Conservation (phyloP, 495 filamentous ascomycete genomes). For the Aspergillus steynii region DNA sequence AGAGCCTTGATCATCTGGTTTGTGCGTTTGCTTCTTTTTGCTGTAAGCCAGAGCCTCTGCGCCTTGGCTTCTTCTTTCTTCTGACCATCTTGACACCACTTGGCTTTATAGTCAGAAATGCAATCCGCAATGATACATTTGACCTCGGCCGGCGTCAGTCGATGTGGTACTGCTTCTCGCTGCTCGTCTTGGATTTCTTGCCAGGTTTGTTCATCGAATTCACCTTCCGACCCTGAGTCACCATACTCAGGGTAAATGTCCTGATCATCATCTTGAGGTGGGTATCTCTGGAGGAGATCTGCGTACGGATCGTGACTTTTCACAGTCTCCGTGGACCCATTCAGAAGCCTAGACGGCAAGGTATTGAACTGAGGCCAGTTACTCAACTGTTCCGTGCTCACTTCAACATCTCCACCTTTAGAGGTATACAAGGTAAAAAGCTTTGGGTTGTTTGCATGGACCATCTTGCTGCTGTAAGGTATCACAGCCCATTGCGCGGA, state of each 20-base stretch:
- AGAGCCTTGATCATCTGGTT: conserved; percentile 29
- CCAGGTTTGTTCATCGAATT: conserved; percentile 59
- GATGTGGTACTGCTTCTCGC: conserved; percentile 18
- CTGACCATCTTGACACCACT: conserved; percentile 58
- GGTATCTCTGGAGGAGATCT: conserved; percentile 48
- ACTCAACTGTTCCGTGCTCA: conserved; percentile 23
- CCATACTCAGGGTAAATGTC: conserved; percentile 62
- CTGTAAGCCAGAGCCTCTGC: conserved; percentile 60
- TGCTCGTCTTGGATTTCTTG: conserved; percentile 62
- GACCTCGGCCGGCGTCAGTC: conserved; percentile 49
- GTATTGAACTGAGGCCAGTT: conserved; percentile 24
- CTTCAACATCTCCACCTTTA: conserved; percentile 22
- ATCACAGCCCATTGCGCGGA: conserved; percentile 21
- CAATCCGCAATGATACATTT: conserved; percentile 51
- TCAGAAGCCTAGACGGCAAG: neutral
- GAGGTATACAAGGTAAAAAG: conserved; percentile 30
- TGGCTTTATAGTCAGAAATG: conserved; percentile 50
- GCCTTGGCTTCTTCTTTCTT: conserved; percentile 56
- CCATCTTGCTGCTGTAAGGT: conserved; percentile 21
- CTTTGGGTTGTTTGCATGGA: conserved; percentile 12
- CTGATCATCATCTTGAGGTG: conserved; percentile 39
- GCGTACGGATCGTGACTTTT: conserved; percentile 14
- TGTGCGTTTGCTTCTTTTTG: conserved; percentile 32
- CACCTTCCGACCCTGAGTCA: conserved; percentile 60
- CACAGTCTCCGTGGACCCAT: neutral